These are phyloP conservation scores for Chrysanthemum lavandulifolium DNA, from an alignment of 129 eudicot genomes.

Conservation along the genomic window DNA sequence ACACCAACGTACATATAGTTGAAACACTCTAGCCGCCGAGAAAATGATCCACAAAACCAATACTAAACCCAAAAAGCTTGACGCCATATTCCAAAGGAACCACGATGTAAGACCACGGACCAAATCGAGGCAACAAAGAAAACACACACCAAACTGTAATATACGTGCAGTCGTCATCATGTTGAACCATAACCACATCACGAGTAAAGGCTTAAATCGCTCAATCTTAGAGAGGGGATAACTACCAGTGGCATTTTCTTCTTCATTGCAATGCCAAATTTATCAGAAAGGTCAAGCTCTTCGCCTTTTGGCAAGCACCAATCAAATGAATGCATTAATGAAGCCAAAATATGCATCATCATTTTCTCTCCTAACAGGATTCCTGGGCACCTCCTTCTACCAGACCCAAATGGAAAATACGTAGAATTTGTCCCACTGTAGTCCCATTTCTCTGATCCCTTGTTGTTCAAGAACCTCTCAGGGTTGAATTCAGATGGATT, in stretches of 20 bases:
- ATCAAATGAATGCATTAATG: conserved; percentile 19
- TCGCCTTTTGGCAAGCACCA: conserved; percentile 17
- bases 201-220: background rate
- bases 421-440: conserved; percentile 14
- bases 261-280: conserved; percentile 22
- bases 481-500: conserved; percentile 17
- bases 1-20: no score
- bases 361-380: conserved; percentile 17
- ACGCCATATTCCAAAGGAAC: no score
- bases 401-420: conserved; percentile 24
- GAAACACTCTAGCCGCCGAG: no score
- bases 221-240: background rate
- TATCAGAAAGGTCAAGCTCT: conserved; percentile 14
- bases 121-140: background rate
- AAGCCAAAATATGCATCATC: conserved; percentile 25
- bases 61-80: no score
- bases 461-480: conserved; percentile 14
- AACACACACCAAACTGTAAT: background rate
- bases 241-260: conserved; percentile 19
- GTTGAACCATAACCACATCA: background rate
- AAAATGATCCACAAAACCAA: no score
- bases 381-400: conserved; percentile 24
- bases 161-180: background rate
- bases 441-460: conserved; percentile 9
- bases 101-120: no score